Evolutionary conservation across 2,329 filamentous ascomycete species (phyloP), one percentile per base, ranked within the genome.

Genomic region (Aspergillus glaucus): DNA sequence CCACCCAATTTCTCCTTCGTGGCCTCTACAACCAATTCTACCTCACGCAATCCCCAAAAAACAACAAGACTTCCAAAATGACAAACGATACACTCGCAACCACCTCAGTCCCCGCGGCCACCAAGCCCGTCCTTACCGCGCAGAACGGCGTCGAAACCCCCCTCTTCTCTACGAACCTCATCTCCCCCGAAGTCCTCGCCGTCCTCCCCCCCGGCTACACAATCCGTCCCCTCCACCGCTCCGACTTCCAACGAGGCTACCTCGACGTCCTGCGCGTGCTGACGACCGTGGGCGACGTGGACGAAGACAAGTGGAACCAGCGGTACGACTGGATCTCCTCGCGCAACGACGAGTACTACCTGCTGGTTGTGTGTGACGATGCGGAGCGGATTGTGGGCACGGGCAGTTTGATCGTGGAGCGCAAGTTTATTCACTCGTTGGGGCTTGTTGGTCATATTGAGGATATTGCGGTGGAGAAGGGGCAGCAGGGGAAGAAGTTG

Each of bases 401-500:
- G 0, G 93, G 93, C 2, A 87, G 87, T 32, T 73, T 97, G 70
- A 81, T 97, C 57, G 88, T 95, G 44, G 93, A 98, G 81, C 82
- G 86, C 72, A 97, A 97, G 74, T 75, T 75, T 53, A 75, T 75
- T 43, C 73, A 75, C 50, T 63, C 65, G 12, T 63, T 75, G 40
- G 73, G 73, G 5, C 57, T 68, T 58, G 92, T 96, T 22, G 93
- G 92, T 10, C 93, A 97, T 72, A 96, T 97, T 70, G 93, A 97
- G 71, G 93, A 98, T 67, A 96, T 98, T 67, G 91, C 92, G 15
- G 91, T 98, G 34, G 84, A 88, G 56, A 90, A 91, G 73, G 88
- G 94, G 62, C 90, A 97, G 74, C 93, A 97, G 72, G 93, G 93
- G 59, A 96, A 97, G 81, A 96, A 95, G 75, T 78, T 97, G 40